phyloP scores from a whole-genome alignment of 1,139 yeast genomes.

The Yamadazyma songkhlaensis region DNA sequence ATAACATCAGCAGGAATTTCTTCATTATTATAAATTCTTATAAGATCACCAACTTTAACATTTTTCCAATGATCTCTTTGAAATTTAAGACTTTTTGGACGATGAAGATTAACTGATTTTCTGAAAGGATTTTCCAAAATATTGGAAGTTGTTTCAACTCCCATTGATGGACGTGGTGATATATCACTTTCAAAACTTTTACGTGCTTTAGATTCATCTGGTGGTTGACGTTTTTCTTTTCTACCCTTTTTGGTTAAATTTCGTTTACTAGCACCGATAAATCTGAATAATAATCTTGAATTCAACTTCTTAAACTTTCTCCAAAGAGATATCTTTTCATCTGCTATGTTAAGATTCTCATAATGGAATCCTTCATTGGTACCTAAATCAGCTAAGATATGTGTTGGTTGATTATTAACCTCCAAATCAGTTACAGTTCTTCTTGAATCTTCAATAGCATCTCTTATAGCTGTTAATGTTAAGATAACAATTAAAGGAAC shows the following conservation, averaged over 20 bases:
- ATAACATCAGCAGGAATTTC: constrained; percentile 58
- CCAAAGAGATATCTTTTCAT: constrained; percentile 55
- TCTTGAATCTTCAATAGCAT: constrained; percentile 57
- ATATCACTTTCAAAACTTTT: constrained; percentile 36
- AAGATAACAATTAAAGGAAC: constrained; percentile 62
- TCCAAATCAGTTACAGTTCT: constrained; percentile 53
- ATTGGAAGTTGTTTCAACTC: constrained; percentile 1
- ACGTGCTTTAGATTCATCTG: constrained; percentile 14
- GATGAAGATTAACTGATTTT: constrained; percentile 21
- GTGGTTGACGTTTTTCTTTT: constrained; percentile 27
- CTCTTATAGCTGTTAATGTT: constrained; percentile 51
- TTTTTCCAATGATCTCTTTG: constrained; percentile 48
- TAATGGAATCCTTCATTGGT: constrained; percentile 18
- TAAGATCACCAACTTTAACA: constrained; percentile 52
- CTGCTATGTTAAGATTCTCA: constrained; percentile 42
- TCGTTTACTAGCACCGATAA: constrained; percentile 27
- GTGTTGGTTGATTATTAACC: constrained; percentile 50
- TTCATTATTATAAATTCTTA: constrained; percentile 52
- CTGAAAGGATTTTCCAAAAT: constrained; percentile 22
- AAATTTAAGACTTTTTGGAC: constrained; percentile 25
- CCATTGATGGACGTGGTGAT: constrained; percentile 17
- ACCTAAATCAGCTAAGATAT: constrained; percentile 26
- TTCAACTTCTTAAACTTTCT: constrained; percentile 56
- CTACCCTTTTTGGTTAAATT: constrained; percentile 39
- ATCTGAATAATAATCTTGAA: constrained; percentile 27